Base-by-base conservation (phyloP, 306 rosid species). In the Acacia confusa region DNA sequence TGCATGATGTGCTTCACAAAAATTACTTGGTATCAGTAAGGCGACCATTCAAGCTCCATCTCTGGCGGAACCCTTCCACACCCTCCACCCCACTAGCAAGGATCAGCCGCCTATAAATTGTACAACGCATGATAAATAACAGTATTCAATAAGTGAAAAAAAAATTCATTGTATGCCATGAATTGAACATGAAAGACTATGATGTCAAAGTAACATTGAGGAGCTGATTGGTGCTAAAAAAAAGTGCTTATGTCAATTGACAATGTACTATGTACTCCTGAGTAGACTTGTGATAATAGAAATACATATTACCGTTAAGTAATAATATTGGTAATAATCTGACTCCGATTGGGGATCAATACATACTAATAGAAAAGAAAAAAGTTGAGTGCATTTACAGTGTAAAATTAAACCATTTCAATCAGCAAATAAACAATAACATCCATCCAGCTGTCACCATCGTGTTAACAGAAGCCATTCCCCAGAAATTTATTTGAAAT, bases 21-120 rank as follows among this genome's bases (percentile, higher is more conserved):
- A 87, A 66, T 78, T 92, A 95, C 98, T 89, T 92, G 85, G 98
- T 81, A 78, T 93, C 98, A 19, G 93, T 85, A 81, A 93, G 92
- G 76, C 94, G 93, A 81, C 98, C 99, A 24, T 92, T 98, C 78
- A 92, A 90, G 85, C 98, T 92, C 99, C 98, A 95, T 75, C 97
- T 84, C 83, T 93, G 93, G 84, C 94, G 94, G 82, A 95, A 93
- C 76, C 98, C 96, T 41, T 93, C 98, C 24, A 92, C 78, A 78
- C 99, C 98, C 84, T 89, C 91, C 28, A 86, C 48, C 75, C 98
- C 99, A 82, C 96, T 93, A 72, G 99, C 99, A 86, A 93, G 99
- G 89, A 93, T 95, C 74, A 92, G 84, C 77, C 82, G 99, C 88
- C 99, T 95, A 55, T 19, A 82, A 58, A 89, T 57, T 77, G 67